phyloP scores from a whole-genome alignment of 202 grass and related monocot genomes.

The Bolboschoenoplectus hybrid region DNA sequence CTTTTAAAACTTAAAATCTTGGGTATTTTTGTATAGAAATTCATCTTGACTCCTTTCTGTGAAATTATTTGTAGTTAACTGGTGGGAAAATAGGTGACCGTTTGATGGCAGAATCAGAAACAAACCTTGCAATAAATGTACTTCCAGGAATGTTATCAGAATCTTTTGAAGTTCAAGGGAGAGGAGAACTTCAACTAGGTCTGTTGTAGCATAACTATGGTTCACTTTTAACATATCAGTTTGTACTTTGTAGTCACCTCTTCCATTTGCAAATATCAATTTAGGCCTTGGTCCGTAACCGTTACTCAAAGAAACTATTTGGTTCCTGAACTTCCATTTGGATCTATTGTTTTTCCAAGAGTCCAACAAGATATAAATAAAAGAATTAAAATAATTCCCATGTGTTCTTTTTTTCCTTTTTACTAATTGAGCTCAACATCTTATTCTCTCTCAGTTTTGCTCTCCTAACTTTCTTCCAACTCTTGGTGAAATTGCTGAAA shows the following conservation, averaged over 20 bases:
- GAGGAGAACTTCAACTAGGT: slow-evolving; percentile 99
- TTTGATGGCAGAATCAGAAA: slow-evolving; percentile 86
- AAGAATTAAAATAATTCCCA: not conserved
- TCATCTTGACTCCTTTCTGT: slow-evolving; percentile 13
- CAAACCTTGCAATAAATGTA: slow-evolving; percentile 99
- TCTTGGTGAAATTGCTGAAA: slow-evolving; percentile 27
- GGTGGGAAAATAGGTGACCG: slow-evolving; percentile 96
- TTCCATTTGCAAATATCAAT: not conserved
- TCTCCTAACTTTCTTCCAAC: not conserved
- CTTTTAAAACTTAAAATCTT: slow-evolving; percentile 6
- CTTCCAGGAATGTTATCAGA: slow-evolving; percentile 95
- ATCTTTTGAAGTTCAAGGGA: slow-evolving; percentile 99
- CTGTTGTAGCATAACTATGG: not conserved
- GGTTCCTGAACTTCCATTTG: not conserved
- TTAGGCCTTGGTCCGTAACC: not conserved
- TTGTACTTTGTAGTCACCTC: not conserved
- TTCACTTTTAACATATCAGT: not conserved
- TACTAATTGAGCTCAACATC: slow-evolving; percentile 21
- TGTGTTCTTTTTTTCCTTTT: not conserved
- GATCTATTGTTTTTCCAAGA: not conserved
- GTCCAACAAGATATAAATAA: not conserved
- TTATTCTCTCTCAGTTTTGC: not conserved
- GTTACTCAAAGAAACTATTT: not conserved
- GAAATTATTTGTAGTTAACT: slow-evolving; percentile 70
- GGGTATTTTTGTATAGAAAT: not conserved